phyloP scores from a whole-genome alignment of 148 eudicot species.

The Cornus controversa region DNA sequence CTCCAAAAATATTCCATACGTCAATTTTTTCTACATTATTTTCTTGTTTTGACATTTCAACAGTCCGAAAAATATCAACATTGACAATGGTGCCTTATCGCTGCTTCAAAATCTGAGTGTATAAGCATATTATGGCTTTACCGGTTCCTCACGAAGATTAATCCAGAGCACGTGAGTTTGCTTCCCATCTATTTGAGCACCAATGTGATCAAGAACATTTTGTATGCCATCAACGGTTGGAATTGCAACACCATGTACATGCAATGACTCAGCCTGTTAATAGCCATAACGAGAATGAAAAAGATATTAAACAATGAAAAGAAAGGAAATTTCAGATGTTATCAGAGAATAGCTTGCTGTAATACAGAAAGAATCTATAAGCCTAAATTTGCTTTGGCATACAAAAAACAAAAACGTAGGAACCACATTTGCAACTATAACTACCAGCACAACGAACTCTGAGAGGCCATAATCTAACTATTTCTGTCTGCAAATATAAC shows the following conservation, averaged over 20 bases:
- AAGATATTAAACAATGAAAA: neutral
- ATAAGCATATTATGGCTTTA: slow-evolving; percentile 20
- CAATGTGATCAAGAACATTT: slow-evolving; percentile 77
- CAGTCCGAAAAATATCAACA: neutral
- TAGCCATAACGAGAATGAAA: slow-evolving; percentile 4
- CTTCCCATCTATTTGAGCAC: slow-evolving; percentile 49
- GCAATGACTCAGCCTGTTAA: slow-evolving; percentile 68
- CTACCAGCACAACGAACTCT: neutral
- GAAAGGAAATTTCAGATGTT: neutral
- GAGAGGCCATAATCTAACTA: neutral
- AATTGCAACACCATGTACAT: slow-evolving; percentile 92
- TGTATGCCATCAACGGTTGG: slow-evolving; percentile 82
- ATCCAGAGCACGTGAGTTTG: slow-evolving; percentile 71
- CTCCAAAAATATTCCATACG: slow-evolving; percentile 4
- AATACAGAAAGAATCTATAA: no score
- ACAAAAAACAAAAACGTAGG: no score
- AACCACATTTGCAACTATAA: neutral
- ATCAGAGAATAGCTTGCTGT: no score
- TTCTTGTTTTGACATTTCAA: slow-evolving; percentile 1
- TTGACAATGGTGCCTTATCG: neutral
- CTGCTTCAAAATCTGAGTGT: neutral
- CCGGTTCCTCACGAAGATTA: slow-evolving; percentile 97
- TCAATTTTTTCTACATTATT: neutral
- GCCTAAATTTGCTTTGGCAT: no score
- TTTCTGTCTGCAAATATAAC: neutral